Conservation (phyloP, 495 filamentous ascomycete species). For the Aspergillus conjunctus region DNA sequence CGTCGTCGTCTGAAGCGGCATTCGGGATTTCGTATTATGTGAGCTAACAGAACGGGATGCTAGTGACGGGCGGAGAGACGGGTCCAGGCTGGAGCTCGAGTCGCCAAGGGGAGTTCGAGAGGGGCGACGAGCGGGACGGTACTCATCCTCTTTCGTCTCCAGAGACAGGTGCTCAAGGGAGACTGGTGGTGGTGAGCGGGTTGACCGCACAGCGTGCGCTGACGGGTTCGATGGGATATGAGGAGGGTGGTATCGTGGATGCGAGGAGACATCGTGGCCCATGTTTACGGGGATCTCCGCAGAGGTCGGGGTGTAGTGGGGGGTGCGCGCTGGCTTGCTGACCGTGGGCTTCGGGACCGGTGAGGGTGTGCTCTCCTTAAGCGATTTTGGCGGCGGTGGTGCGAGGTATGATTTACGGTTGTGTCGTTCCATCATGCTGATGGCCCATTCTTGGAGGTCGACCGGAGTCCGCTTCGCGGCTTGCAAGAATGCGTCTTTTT, state of each 20-base stretch:
- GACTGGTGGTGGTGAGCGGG: conserved; percentile 36
- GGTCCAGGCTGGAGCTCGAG: conserved; percentile 42
- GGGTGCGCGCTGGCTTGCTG: conserved; percentile 54
- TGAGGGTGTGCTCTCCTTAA: conserved; percentile 36
- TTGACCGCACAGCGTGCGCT: conserved; percentile 32
- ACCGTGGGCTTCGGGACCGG: conserved; percentile 26
- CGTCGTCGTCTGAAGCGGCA: conserved; percentile 40
- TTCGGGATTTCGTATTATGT: conserved; percentile 39
- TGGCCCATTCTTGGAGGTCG: conserved; percentile 85
- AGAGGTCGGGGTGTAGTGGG: conserved; percentile 59
- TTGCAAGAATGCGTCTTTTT: conserved; percentile 88
- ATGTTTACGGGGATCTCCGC: conserved; percentile 68
- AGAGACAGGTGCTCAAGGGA: conserved; percentile 47
- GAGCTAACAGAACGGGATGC: conserved; percentile 44
- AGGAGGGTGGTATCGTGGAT: conserved; percentile 25
- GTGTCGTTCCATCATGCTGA: conserved; percentile 84
- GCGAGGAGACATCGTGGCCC: conserved; percentile 39
- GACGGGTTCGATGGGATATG: conserved; percentile 34
- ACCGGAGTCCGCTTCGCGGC: conserved; percentile 94
- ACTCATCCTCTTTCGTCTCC: conserved; percentile 40
- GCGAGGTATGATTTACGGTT: conserved; percentile 90
- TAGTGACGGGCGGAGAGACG: conserved; percentile 38
- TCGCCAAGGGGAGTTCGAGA: conserved; percentile 40
- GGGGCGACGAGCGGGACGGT: conserved; percentile 42
- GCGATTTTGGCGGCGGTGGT: conserved; percentile 56